Base-by-base conservation (phyloP, 2,329 filamentous ascomycete species). In the Alternaria arbusti region DNA sequence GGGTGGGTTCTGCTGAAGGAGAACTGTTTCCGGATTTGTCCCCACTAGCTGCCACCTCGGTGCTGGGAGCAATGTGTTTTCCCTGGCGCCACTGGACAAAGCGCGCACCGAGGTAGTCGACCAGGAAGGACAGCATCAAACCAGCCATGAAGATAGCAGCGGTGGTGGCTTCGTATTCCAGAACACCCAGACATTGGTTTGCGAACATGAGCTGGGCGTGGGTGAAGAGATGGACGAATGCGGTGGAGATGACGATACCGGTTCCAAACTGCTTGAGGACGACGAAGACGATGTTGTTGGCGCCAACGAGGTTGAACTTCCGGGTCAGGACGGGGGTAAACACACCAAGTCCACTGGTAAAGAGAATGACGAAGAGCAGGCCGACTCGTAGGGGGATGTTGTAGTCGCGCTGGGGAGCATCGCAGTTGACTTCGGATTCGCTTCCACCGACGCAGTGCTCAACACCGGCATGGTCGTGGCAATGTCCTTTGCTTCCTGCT, bases 401-500 rank as follows among this genome's bases (percentile, higher is more conserved):
- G 80, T 93, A 94, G 30, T 87, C 81, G 54, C 90, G 81, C 36
- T 82, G 77, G 10, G 74, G 78, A 11, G 80, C 80, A 2, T 82
- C 81, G 73, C 89, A 91, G 23, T 71, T 71, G 23, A 73, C 74
- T 60, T 84, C 83, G n/a, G 54, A 54, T 11, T 79, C 81, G 13
- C 72, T 82, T 15, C 75, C 83, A 8, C 85, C 84, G 12, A 86
- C 84, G 67, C 90, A 92, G 70, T 91, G 87, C 65, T 92, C 89
- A 22, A 93, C 88, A 40, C 90, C 90, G 10, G 90, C 90, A 70
- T 94, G 91, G 78, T 90, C 92, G 73, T 94, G 91, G 69, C 90
- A 93, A 70, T 64, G 74, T 70, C 54, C 67, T 26, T 51, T 70
- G 36, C 63, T 59, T 10, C 54, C 71, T 58, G 60, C 73, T 60